Conservation (phyloP, 495 filamentous ascomycete genomes). For the Penicillium mononematosum region DNA sequence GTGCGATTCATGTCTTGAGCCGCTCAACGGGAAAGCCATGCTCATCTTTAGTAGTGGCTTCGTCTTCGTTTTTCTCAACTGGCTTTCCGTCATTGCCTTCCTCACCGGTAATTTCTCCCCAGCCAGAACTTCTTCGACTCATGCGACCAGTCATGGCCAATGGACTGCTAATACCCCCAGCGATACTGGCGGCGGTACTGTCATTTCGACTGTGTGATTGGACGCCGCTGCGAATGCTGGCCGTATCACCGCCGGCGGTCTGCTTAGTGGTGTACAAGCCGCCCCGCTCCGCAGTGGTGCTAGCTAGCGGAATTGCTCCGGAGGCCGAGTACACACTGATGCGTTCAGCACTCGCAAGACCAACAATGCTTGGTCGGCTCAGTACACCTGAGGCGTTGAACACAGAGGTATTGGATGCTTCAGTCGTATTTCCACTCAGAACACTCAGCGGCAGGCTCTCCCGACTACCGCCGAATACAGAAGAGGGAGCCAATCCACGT, state of each 20-base stretch:
- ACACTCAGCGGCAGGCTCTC: slow-evolving; percentile 89
- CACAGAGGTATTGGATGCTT: slow-evolving; percentile 46
- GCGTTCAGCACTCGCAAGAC: slow-evolving; percentile 69
- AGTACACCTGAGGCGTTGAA: slow-evolving; percentile 52
- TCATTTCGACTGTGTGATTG: slow-evolving; percentile 77
- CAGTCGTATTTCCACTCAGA: slow-evolving; percentile 72
- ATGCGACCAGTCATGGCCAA: slow-evolving; percentile 51
- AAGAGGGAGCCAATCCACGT: slow-evolving; percentile 86
- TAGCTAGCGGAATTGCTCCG: slow-evolving; percentile 58
- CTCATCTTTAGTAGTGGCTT: slow-evolving; percentile 4
- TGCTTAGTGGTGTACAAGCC: slow-evolving; percentile 77
- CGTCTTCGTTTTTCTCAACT: slow-evolving; percentile 16
- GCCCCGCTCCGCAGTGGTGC: slow-evolving; percentile 67
- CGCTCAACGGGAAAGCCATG: slow-evolving; percentile 15
- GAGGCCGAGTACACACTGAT: slow-evolving; percentile 84
- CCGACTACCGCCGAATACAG: slow-evolving; percentile 82
- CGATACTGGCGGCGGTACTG: slow-evolving; percentile 76
- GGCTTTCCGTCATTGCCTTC: slow-evolving; percentile 37
- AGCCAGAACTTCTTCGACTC: slow-evolving; percentile 62
- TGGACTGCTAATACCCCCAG: slow-evolving; percentile 58
- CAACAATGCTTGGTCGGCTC: slow-evolving; percentile 55
- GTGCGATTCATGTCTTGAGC: slow-evolving; percentile 12
- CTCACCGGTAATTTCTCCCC: slow-evolving; percentile 58
- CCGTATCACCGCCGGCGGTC: slow-evolving; percentile 61
- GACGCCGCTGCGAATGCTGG: slow-evolving; percentile 74